Base-by-base conservation (phyloP, 208 protist species). In the Naegleria lovaniensis region DNA sequence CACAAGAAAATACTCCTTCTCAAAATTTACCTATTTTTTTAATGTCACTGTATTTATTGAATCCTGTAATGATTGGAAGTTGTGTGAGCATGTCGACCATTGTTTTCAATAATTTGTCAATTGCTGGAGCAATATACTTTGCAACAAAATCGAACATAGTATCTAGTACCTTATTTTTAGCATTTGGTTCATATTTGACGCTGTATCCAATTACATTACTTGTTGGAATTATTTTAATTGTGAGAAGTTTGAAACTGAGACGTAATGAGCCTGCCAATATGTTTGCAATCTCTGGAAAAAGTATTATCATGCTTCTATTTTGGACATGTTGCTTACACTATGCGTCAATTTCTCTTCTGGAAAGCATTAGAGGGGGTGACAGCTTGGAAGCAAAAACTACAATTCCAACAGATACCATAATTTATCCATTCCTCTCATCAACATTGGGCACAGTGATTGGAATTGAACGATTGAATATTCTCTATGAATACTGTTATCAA, bases 81-180 rank as follows among this genome's bases (percentile, higher is more conserved):
- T 93, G 89, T 59, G n/a, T 94, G 29, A 92, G 91, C 55, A 93
- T 93, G 85, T 93, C 92, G 22, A 94, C 92, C 0, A 91, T 94
- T 19, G 55, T 91, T 40, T 88, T 94, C 51, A 93, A 92, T 5
- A 92, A 94, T 90, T 41, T 93, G 0, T 76, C 88, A 22, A 55
- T 93, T 9, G 48, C 90, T 2, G 55, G 25, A 0, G 52, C 84
- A 9, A 29, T 93, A 5, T 92, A 91, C 88, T 91, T 85, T 83
- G 41, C 91, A 19, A 51, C 90, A 2, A 85, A 76, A 22, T 51
- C 39, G 41, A 92, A 91, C 52, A 3, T 93, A 39, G 58, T 94
- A 7, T 55, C n/a, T n/a, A 19, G 25, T 55, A 36, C 93, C 16
- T 86, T 92, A 75, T 85, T 41, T 51, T 85, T 93, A 3, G 87